Conservation (phyloP, 306 rosid species). For the Cicer yamashitae region DNA sequence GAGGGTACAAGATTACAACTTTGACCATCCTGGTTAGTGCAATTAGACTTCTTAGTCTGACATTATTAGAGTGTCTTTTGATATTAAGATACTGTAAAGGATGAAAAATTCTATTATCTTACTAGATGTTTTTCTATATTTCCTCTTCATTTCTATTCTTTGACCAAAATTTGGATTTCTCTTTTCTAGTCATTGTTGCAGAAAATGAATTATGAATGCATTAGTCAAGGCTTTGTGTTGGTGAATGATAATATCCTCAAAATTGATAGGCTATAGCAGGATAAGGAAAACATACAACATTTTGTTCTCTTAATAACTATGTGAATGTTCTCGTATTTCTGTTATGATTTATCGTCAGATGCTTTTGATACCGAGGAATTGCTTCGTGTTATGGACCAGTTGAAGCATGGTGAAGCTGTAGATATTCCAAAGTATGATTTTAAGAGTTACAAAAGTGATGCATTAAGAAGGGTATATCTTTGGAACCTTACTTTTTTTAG, state of each 20-base stretch:
- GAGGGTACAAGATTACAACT: conserved; percentile 88
- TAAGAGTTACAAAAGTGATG: conserved; percentile 83
- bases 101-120: conserved; percentile 4
- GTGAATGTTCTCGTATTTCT: conserved; percentile 32
- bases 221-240: background rate
- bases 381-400: conserved; percentile 77
- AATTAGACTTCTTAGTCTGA: conserved; percentile 27
- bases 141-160: background rate
- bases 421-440: conserved; percentile 91
- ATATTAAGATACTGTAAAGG: background rate
- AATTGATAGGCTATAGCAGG: conserved; percentile 21
- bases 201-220: conserved; percentile 1
- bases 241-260: conserved; percentile 19
- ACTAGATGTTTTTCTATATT: background rate
- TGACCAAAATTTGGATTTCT: background rate
- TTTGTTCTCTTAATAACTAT: conserved; percentile 27
- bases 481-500: conserved; percentile 25
- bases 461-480: conserved; percentile 82
- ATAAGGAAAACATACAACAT: conserved; percentile 13
- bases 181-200: background rate
- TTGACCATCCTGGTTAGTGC: conserved; percentile 97
- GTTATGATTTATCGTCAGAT: conserved; percentile 60
- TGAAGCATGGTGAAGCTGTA: conserved; percentile 89
- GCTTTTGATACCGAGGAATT: conserved; percentile 90
- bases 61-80: conserved; percentile 29